These are phyloP conservation scores for Nannizziopsis arthrosporioides DNA, from an alignment of 2,329 filamentous ascomycete genomes.

Conservation along the genomic window DNA sequence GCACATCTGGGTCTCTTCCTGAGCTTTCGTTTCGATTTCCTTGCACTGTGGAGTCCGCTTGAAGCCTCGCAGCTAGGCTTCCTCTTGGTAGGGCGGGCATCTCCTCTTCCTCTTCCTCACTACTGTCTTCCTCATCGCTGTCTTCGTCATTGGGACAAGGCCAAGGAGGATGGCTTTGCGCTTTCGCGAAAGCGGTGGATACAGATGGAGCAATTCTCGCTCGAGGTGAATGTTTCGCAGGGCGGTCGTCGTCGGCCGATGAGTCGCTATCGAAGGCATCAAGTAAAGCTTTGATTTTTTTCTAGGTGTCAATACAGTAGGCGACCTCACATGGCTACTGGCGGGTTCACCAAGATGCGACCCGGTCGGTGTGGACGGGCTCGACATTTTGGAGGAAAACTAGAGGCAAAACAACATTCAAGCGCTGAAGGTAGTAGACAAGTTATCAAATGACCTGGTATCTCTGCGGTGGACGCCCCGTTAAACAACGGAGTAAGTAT, in stretches of 20 bases:
- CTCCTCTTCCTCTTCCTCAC: conserved; percentile 38
- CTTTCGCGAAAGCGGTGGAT: conserved; percentile 17
- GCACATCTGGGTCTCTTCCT: too few relatives aligned
- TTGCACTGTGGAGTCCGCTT: conserved; percentile 33
- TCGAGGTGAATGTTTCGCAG: not conserved
- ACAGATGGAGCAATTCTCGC: not conserved
- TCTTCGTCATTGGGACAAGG: conserved; percentile 4
- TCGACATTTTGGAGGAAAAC: conserved; percentile 5
- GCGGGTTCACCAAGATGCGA: conserved; percentile 24
- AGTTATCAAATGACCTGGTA: not conserved
- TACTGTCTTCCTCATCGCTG: conserved; percentile 23
- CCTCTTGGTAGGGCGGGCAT: conserved; percentile 45
- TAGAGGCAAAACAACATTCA: not conserved
- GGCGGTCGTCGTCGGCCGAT: not conserved
- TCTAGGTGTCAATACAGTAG: conserved; percentile 33
- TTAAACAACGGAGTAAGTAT: too few relatives aligned
- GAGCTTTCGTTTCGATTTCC: not conserved
- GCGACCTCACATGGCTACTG: conserved; percentile 18
- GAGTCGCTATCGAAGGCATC: conserved; percentile 39
- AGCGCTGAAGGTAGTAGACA: not conserved
- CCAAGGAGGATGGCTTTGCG: not conserved
- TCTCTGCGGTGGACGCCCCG: too few relatives aligned
- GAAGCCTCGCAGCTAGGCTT: conserved; percentile 54
- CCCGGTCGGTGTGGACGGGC: conserved; percentile 12
- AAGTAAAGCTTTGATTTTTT: conserved; percentile 41